Conservation (phyloP, 441 rosid genomes). For the Erysimum cheiri region DNA sequence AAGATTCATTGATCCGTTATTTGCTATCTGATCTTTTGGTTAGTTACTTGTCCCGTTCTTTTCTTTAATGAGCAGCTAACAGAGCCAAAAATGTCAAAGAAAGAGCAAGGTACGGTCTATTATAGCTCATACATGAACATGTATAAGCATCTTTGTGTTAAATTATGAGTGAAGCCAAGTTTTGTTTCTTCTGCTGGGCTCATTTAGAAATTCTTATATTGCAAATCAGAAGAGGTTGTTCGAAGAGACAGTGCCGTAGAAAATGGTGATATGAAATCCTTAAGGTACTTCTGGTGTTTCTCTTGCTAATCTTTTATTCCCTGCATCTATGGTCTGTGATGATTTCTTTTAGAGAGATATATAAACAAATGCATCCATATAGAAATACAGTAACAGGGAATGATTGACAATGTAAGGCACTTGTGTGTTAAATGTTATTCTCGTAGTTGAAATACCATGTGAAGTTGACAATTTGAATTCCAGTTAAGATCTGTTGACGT, state of each 20-base stretch:
- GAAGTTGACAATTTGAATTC: constrained; percentile 11
- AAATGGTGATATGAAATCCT: constrained; percentile 55
- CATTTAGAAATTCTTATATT: constrained; percentile 23
- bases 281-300: constrained; percentile 58
- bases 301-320: neutral
- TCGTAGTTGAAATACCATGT: neutral
- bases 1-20: neutral
- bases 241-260: constrained; percentile 75
- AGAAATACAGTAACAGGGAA: neutral
- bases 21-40: too few relatives aligned
- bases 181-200: constrained; percentile 7
- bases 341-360: constrained; percentile 4
- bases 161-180: neutral
- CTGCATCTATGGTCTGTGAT: constrained; percentile 12
- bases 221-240: constrained; percentile 65
- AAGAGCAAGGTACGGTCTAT: constrained; percentile 77
- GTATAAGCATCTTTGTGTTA: neutral
- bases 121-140: constrained; percentile 25
- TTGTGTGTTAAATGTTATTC: neutral
- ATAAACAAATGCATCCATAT: neutral
- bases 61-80: constrained; percentile 59
- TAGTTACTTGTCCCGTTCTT: constrained; percentile 19
- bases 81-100: constrained; percentile 72
- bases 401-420: neutral
- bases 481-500: neutral